phyloP scores from a whole-genome alignment of 2,329 filamentous ascomycete species.

The Lachnellula hyalina region DNA sequence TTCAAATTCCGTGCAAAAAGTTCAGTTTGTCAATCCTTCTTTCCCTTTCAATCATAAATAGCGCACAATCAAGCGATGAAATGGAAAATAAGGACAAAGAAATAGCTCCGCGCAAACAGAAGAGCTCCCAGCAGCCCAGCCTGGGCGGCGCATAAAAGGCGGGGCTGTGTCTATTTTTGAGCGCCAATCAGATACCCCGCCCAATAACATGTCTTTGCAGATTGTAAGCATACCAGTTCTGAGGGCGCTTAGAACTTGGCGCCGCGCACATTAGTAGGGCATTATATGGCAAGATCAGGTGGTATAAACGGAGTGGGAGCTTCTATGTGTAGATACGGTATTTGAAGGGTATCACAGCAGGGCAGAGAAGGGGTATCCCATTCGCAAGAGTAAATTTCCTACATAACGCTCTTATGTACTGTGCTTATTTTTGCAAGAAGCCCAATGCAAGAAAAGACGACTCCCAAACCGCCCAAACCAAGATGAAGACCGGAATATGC shows the following conservation, averaged over 20 bases:
- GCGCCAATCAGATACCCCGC: slow-evolving; percentile 7
- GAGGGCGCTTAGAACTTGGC: slow-evolving; percentile 18
- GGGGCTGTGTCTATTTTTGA: slow-evolving; percentile 26
- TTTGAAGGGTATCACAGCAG: neutral
- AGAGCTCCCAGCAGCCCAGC: slow-evolving; percentile 4
- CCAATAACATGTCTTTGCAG: slow-evolving; percentile 13
- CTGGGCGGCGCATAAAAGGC: slow-evolving; percentile 1
- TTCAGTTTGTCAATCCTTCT: neutral
- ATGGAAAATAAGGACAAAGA: neutral
- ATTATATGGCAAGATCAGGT: neutral
- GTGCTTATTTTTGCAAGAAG: slow-evolving; percentile 1
- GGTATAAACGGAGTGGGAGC: neutral
- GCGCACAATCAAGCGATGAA: neutral
- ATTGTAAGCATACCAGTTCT: neutral
- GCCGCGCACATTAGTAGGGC: neutral
- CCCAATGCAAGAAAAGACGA: slow-evolving; percentile 1
- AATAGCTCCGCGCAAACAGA: neutral
- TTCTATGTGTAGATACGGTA: neutral
- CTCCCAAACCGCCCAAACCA: neutral
- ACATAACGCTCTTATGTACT: slow-evolving; percentile 7
- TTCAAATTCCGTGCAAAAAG: neutral
- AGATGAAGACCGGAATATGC: neutral
- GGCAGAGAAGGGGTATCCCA: neutral
- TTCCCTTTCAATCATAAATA: neutral
- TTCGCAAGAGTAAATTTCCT: slow-evolving; percentile 1